Conservation (phyloP, 129 eudicot species). For the Calendula officinalis region DNA sequence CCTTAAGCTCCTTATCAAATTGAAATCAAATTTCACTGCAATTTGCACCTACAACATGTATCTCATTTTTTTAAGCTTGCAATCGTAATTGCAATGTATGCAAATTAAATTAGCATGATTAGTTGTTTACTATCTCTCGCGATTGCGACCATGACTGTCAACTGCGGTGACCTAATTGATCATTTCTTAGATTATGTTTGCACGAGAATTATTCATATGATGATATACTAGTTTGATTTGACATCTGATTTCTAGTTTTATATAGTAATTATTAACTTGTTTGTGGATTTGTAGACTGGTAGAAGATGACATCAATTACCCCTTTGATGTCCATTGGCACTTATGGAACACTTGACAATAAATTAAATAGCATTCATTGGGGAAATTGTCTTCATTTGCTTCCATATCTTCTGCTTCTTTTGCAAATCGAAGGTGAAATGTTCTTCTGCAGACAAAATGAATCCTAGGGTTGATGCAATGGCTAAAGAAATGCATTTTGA, state of each 20-base stretch:
- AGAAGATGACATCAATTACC: conserved; percentile 29
- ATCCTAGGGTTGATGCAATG: not conserved
- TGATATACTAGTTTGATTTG: too few species aligned
- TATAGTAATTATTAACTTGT: too few species aligned
- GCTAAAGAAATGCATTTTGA: conserved; percentile 16
- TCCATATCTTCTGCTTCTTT: conserved; percentile 37
- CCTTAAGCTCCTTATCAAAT: not conserved
- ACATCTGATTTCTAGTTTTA: not conserved
- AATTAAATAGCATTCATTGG: conserved; percentile 22
- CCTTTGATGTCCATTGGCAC: conserved; percentile 41
- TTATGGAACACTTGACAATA: conserved; percentile 15
- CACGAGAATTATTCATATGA: too few species aligned
- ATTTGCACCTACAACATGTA: not conserved
- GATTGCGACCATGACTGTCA: too few species aligned
- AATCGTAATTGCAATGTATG: too few species aligned
- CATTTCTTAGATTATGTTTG: too few species aligned
- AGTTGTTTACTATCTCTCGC: too few species aligned
- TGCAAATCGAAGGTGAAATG: conserved; percentile 22
- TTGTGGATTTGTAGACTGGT: conserved; percentile 14
- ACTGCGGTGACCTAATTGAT: too few species aligned
- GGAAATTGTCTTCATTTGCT: conserved; percentile 42
- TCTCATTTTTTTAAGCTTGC: too few species aligned
- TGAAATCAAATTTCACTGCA: not conserved
- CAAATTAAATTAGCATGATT: too few species aligned
- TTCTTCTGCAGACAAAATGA: conserved; percentile 28